phyloP scores from a whole-genome alignment of 2,329 filamentous ascomycete genomes.

The Scytalidium lignicola region DNA sequence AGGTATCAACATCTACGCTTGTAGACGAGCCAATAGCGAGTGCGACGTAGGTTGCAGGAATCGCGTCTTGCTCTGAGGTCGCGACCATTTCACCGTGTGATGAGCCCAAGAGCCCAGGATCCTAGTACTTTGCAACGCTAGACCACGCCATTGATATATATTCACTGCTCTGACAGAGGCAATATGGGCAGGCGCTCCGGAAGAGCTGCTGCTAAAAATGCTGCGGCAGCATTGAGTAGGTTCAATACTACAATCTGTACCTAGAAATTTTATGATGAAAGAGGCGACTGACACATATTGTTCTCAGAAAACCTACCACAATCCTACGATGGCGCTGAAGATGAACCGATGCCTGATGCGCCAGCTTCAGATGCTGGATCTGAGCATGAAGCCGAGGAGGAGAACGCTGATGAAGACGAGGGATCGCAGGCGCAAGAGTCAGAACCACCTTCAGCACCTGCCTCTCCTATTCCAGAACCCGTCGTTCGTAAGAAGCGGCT shows the following conservation, averaged over 20 bases:
- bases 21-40: not conserved
- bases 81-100: not conserved
- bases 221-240: conserved; percentile 48
- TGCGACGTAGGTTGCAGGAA: not conserved
- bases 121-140: not conserved
- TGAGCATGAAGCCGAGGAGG: conserved; percentile 36
- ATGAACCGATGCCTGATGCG: conserved; percentile 40
- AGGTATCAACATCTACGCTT: not conserved
- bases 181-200: conserved; percentile 43
- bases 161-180: not conserved
- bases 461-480: conserved; percentile 36
- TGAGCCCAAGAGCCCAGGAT: too few species aligned
- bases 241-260: conserved; percentile 7
- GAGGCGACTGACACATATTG: not conserved
- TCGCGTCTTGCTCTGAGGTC: not conserved
- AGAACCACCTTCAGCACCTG: conserved; percentile 37
- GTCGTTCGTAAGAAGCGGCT: conserved; percentile 68
- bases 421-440: conserved; percentile 40
- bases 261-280: not conserved
- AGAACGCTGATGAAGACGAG: conserved; percentile 40
- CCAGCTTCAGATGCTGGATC: conserved; percentile 22
- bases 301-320: conserved; percentile 43
- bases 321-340: conserved; percentile 37
- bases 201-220: conserved; percentile 48
- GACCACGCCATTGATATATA: not conserved